These are phyloP conservation scores for Domatiomyces catenatus DNA, from an alignment of 2,329 filamentous ascomycete species.

Conservation along the genomic window DNA sequence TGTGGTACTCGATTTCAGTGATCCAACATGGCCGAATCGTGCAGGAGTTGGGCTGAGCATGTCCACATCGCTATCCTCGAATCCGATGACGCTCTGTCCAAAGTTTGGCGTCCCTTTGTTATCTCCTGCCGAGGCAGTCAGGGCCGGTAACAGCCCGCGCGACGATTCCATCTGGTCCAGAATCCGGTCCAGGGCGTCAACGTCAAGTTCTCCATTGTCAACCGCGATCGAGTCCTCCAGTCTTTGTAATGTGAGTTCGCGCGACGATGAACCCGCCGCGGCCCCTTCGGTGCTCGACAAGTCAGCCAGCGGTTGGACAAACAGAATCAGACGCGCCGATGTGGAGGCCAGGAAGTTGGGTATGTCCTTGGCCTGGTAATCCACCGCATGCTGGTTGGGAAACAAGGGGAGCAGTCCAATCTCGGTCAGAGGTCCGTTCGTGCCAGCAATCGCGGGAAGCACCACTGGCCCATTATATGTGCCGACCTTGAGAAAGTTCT, in stretches of 20 bases:
- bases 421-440: background rate
- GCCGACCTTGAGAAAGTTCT: conserved; percentile 26
- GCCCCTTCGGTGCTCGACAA: background rate
- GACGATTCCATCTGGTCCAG: conserved; percentile 26
- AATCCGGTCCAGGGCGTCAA: conserved; percentile 33
- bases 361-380: background rate
- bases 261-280: background rate
- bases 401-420: background rate
- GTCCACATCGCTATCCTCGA: conserved; percentile 9
- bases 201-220: conserved; percentile 28
- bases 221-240: background rate
- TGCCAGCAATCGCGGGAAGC: conserved; percentile 2
- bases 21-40: background rate
- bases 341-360: conserved; percentile 12
- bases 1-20: background rate
- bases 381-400: background rate
- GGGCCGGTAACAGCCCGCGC: background rate
- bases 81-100: conserved; percentile 5
- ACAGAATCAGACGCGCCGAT: conserved; percentile 10
- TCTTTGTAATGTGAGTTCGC: background rate
- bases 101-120: conserved; percentile 2
- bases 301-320: conserved; percentile 6
- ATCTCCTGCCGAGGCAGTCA: background rate
- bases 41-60: conserved; percentile 9
- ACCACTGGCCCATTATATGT: conserved; percentile 22